These are phyloP conservation scores for Fraxinus nigra DNA, from an alignment of 305 asterid genomes.

Conservation along the genomic window DNA sequence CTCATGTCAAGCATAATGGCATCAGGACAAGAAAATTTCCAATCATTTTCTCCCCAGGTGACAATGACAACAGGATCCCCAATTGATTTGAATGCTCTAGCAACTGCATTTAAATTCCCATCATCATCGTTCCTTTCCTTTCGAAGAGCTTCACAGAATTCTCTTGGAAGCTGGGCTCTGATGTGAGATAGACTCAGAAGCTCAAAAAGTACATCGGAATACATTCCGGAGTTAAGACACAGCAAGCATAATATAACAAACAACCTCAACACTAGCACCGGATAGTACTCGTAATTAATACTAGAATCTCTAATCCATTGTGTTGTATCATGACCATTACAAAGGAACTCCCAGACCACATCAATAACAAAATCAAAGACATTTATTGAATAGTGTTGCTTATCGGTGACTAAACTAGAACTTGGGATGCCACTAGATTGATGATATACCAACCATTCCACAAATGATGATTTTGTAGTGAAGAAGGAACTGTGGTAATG, in stretches of 20 bases:
- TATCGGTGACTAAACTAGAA: slow-evolving; percentile 14
- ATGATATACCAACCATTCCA: slow-evolving; percentile 42
- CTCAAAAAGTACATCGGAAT: slow-evolving; percentile 12
- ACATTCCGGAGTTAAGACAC: slow-evolving; percentile 38
- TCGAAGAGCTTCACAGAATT: slow-evolving; percentile 30
- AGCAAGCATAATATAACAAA: slow-evolving; percentile 39
- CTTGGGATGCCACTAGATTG: slow-evolving; percentile 24
- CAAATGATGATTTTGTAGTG: slow-evolving; percentile 49
- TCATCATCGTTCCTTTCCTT: neutral
- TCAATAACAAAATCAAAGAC: slow-evolving; percentile 18
- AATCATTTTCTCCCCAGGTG: neutral
- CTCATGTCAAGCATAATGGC: slow-evolving; percentile 38
- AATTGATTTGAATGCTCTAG: slow-evolving; percentile 44
- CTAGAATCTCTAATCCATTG: slow-evolving; percentile 40
- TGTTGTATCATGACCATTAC: neutral
- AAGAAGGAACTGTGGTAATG: slow-evolving; percentile 30
- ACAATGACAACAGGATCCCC: slow-evolving; percentile 54
- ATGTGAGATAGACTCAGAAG: slow-evolving; percentile 17
- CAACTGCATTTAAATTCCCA: slow-evolving; percentile 20
- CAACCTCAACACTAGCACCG: slow-evolving; percentile 43
- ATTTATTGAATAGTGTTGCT: neutral
- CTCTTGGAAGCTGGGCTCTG: slow-evolving; percentile 31
- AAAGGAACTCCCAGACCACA: slow-evolving; percentile 27
- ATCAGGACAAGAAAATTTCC: slow-evolving; percentile 22
- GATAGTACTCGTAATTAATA: slow-evolving; percentile 22